These are phyloP conservation scores for Lactifluus pinguis DNA, from an alignment of 768 basidiomycete genomes.

Conservation along the genomic window DNA sequence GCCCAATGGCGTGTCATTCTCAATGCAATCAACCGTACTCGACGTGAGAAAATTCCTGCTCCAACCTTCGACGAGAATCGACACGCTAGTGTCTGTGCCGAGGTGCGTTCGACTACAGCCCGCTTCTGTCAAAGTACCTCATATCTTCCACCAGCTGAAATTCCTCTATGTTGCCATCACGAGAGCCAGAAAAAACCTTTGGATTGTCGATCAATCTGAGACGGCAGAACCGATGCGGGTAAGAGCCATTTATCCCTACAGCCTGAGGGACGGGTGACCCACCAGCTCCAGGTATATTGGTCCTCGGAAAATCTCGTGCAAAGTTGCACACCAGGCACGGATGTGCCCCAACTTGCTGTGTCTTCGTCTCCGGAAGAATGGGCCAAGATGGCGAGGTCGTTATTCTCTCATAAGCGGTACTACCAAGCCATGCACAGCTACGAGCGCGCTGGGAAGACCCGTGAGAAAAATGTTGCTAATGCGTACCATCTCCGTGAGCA, in stretches of 20 bases:
- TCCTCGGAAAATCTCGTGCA: constrained; percentile 36
- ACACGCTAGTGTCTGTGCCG: constrained; percentile 30
- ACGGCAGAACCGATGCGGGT: constrained; percentile 56
- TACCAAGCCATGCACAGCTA: constrained; percentile 48
- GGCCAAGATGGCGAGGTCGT: constrained; percentile 30
- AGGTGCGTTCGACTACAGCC: background rate
- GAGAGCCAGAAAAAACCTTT: constrained; percentile 52
- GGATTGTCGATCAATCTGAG: constrained; percentile 55
- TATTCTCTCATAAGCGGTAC: constrained; percentile 40
- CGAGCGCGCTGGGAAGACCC: constrained; percentile 35
- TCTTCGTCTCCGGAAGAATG: constrained; percentile 43
- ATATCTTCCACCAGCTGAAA: constrained; percentile 37
- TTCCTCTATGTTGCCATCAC: constrained; percentile 59
- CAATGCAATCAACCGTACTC: constrained; percentile 27
- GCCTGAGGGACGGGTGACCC: background rate
- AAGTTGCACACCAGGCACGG: constrained; percentile 38
- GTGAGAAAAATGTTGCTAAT: constrained; percentile 38
- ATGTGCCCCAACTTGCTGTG: constrained; percentile 45
- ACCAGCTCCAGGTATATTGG: constrained; percentile 41
- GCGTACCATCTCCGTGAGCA: constrained; percentile 48
- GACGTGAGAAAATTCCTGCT: constrained; percentile 22
- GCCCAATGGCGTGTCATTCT: constrained; percentile 52
- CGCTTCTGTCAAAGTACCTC: background rate
- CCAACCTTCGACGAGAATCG: constrained; percentile 41
- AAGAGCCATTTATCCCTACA: constrained; percentile 5